Evolutionary conservation across 1,284 basidiomycete species (phyloP).

Genomic region (Fistulina hepatica): DNA sequence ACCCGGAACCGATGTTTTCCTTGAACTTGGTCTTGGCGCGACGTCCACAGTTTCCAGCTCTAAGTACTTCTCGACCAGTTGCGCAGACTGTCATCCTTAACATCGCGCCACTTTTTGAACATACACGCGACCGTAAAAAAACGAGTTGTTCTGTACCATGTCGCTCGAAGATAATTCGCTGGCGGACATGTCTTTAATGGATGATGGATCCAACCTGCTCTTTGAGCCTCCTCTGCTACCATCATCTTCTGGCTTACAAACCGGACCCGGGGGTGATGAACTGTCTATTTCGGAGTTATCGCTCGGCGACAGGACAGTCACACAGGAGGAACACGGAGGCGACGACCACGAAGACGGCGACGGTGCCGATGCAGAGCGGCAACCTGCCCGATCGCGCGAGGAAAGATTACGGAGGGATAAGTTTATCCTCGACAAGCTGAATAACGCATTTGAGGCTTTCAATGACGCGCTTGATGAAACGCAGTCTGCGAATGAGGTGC

Average conservation of each 20-base stretch:
- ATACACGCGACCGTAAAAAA: no score
- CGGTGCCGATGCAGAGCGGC: constrained; percentile 4
- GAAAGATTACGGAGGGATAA: constrained; percentile 64
- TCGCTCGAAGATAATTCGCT: constrained; percentile 35
- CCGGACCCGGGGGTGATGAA: constrained; percentile 39
- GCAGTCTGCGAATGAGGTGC: constrained; percentile 55
- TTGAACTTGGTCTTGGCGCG: no score
- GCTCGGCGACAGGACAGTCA: constrained; percentile 29
- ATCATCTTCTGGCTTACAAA: constrained; percentile 30
- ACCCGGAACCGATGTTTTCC: no score
- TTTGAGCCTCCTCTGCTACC: constrained; percentile 37
- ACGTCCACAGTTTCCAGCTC: no score
- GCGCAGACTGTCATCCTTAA: no score
- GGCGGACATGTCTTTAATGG: neutral
- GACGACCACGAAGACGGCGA: constrained; percentile 1
- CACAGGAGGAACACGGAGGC: constrained; percentile 27
- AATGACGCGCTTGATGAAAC: constrained; percentile 53
- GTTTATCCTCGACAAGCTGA: constrained; percentile 59
- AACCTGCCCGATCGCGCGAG: constrained; percentile 35
- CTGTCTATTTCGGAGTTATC: constrained; percentile 56
- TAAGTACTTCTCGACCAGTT: no score
- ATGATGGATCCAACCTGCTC: constrained; percentile 27
- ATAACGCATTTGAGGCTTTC: constrained; percentile 52
- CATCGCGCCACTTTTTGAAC: no score
- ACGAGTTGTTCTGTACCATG: no score